Percentiles rank a stretch among this genome's conserved stretches.
Evolutionary conservation across 805 yeast genomes (phyloP).

Genomic region (Ogataea minuta): DNA sequence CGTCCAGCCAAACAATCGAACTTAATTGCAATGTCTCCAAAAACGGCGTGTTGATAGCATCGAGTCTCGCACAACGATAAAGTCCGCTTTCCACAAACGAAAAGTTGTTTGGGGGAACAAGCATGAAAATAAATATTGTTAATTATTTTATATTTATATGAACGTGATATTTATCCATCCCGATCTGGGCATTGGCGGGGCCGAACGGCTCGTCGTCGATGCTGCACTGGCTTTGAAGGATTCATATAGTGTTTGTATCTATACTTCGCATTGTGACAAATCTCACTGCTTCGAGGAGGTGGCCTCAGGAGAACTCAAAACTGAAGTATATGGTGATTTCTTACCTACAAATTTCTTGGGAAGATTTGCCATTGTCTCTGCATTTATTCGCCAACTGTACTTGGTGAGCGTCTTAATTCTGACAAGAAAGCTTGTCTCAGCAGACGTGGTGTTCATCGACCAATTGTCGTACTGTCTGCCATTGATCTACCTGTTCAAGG

Average conservation of each 20-base stretch:
- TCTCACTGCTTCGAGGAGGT: slow-evolving; percentile 92
- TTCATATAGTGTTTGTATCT: slow-evolving; percentile 50
- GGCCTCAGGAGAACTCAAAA: slow-evolving; percentile 52
- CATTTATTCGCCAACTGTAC: slow-evolving; percentile 78
- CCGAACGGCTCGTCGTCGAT: slow-evolving; percentile 95
- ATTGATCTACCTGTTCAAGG: slow-evolving; percentile 48
- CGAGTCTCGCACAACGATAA: slow-evolving; percentile 77
- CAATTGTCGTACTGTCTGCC: slow-evolving; percentile 87
- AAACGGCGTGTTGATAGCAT: slow-evolving; percentile 74
- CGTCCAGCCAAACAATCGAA: slow-evolving; percentile 73
- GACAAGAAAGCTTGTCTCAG: slow-evolving; percentile 45
- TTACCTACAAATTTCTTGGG: slow-evolving; percentile 71
- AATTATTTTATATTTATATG: slow-evolving; percentile 26
- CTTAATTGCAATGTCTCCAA: slow-evolving; percentile 67
- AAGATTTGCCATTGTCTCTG: slow-evolving; percentile 74
- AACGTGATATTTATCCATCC: slow-evolving; percentile 90
- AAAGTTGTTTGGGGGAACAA: slow-evolving; percentile 90
- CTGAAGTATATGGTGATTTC: slow-evolving; percentile 77
- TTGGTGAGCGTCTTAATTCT: slow-evolving; percentile 48
- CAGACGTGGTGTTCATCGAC: slow-evolving; percentile 81
- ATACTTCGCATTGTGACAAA: slow-evolving; percentile 87
- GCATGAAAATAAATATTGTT: slow-evolving; percentile 43
- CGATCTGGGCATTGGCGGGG: slow-evolving; percentile 96
- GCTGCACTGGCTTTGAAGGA: slow-evolving; percentile 74
- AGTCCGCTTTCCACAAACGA: slow-evolving; percentile 88